phyloP scores from a whole-genome alignment of 345 rosid genomes.

The Pseudoturritis turrita region DNA sequence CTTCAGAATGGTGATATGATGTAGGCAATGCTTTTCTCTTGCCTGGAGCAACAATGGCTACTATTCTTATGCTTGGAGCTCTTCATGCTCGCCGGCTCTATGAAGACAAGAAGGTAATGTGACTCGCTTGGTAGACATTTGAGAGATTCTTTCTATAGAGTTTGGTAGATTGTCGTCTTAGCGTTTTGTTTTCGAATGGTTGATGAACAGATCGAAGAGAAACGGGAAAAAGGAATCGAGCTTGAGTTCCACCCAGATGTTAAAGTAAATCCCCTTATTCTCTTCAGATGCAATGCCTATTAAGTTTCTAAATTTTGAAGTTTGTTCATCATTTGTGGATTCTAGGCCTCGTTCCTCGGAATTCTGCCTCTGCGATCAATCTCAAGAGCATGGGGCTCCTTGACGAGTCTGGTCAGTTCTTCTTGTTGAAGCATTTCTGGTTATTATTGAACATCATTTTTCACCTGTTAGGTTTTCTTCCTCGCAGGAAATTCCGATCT shows the following conservation, averaged over 20 bases:
- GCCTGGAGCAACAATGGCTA: constrained; percentile 91
- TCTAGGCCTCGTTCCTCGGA: constrained; percentile 76
- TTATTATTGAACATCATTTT: background rate
- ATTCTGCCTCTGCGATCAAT: constrained; percentile 79
- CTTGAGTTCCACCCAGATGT: constrained; percentile 73
- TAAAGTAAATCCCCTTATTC: constrained; percentile 41
- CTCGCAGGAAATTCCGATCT: constrained; percentile 72
- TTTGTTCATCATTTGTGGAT: constrained; percentile 16
- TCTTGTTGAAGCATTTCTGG: background rate
- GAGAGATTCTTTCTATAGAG: background rate
- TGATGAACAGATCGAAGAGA: constrained; percentile 66
- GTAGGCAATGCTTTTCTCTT: constrained; percentile 66
- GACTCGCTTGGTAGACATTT: background rate
- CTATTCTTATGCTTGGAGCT: constrained; percentile 91
- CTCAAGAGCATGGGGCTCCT: constrained; percentile 83
- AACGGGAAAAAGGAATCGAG: constrained; percentile 74
- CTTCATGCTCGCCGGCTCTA: constrained; percentile 94
- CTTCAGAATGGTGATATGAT: background rate
- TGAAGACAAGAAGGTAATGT: constrained; percentile 71
- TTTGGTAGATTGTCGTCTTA: background rate
- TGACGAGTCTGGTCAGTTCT: constrained; percentile 61
- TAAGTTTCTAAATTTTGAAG: background rate
- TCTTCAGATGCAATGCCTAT: background rate
- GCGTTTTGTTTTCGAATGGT: constrained; percentile 6
- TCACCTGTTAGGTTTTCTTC: constrained; percentile 19